Conservation (phyloP, 306 rosid genomes). For the Hylodesmum podocarpum region DNA sequence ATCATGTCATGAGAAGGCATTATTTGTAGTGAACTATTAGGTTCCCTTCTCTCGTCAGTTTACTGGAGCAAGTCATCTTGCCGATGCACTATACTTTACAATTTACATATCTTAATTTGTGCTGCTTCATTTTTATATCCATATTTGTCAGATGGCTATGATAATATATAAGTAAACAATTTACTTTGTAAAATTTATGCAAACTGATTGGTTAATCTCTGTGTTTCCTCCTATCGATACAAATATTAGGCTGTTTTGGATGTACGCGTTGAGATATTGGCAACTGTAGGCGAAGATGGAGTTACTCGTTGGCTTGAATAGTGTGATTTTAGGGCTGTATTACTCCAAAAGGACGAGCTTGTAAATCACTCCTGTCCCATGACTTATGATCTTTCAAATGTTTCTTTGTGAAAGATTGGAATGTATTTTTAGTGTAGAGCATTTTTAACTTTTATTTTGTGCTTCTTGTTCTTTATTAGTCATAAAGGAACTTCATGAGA, state of each 20-base stretch:
- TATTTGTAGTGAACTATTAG: background rate
- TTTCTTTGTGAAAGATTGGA: slow-evolving; percentile 28
- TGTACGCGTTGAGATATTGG: slow-evolving; percentile 79
- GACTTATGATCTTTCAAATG: slow-evolving; percentile 21
- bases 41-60: background rate
- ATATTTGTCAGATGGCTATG: background rate
- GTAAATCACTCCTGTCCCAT: slow-evolving; percentile 39
- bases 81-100: background rate
- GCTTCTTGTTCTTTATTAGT: background rate
- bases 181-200: background rate
- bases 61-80: background rate
- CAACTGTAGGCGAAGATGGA: slow-evolving; percentile 81
- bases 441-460: background rate
- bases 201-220: slow-evolving; percentile 11
- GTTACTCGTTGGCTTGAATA: slow-evolving; percentile 94
- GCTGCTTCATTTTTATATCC: background rate
- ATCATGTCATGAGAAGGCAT: background rate
- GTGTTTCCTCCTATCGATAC: slow-evolving; percentile 4
- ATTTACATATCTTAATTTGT: background rate
- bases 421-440: slow-evolving; percentile 35
- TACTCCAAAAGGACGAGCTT: slow-evolving; percentile 39
- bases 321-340: slow-evolving; percentile 46
- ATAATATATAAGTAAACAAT: background rate
- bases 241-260: slow-evolving; percentile 83
- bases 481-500: slow-evolving; percentile 24